Base-by-base conservation (phyloP, 1,284 basidiomycete species). In the Tetrapyrgos nigripes region DNA sequence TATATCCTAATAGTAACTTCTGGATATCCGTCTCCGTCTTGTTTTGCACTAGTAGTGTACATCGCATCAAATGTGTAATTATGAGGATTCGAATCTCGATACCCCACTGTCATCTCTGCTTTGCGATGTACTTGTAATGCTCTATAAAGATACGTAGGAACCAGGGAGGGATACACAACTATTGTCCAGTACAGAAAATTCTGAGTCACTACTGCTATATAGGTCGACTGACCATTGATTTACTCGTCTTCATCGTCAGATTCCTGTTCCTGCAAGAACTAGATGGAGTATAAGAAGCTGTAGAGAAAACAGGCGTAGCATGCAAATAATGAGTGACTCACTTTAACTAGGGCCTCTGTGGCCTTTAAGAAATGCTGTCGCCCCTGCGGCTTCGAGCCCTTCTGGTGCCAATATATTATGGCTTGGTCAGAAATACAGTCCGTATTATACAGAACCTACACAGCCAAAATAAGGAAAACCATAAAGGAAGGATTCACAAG, bases 391-490 rank as follows among this genome's bases (percentile, higher is more conserved):
- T 96, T 97, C 57, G 95, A 92, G 58, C 97, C 96, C 78, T 98
- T 98, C 77, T 93, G 89, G 77, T 94, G 84, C 96, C 96, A 98
- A 78, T 97, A 98, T 61, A 98, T 91, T 70, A 98, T 96, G 62
- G 96, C 96, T 73, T 96, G 92, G 71, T 96, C 94, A 60, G 93
- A 92, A 66, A 98, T 85, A 76, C 94, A 95, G 70, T 98, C 96
- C 69, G 92, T 89, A 76, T 96, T 96, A 79, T 98, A 98, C 74
- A 97, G 82, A 70, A 96, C 89, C 92, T 94, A 63, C 4, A 59
- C 55, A 57, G 55, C 43, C 53, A 19, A 27, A 46, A 40, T 54
- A 43, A 50, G 31, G 51, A 27, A 27, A 26, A 33, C 53, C 59
- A 45, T 31, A 57, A n/a, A 31, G 21, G 33, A 26, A 19, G 50